Evolutionary conservation across 2,329 filamentous ascomycete species (phyloP).

Genomic region (Ceratocystis colombiana): DNA sequence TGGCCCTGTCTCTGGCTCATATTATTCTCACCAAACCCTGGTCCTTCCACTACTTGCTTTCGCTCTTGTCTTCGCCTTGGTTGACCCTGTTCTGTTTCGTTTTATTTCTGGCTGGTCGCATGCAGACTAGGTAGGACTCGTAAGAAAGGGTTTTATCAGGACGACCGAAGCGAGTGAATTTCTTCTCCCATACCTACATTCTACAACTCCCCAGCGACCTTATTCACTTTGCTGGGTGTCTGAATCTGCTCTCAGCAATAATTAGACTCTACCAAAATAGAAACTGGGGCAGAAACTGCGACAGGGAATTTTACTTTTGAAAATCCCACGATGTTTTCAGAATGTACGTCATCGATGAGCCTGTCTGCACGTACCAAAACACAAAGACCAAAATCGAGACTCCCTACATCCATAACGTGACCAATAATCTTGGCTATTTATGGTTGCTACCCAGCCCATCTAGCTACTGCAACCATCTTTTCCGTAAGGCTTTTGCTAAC

Average conservation of each 20-base stretch:
- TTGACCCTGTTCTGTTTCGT: conserved; percentile 12
- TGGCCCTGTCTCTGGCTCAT: not conserved
- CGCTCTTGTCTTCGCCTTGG: not conserved
- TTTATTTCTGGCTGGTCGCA: conserved; percentile 5
- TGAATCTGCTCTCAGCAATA: not conserved
- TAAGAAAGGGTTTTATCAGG: not conserved
- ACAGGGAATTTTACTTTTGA: not conserved
- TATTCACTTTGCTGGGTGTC: not conserved
- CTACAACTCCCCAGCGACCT: not conserved
- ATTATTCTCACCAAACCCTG: conserved; percentile 2
- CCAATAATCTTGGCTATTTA: conserved; percentile 19
- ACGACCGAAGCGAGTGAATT: conserved; percentile 8
- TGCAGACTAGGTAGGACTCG: not conserved
- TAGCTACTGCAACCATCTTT: not conserved
- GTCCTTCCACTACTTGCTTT: not conserved
- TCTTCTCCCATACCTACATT: not conserved
- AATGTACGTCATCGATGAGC: conserved; percentile 55
- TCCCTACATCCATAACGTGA: conserved; percentile 17
- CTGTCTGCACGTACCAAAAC: not conserved
- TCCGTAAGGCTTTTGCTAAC: not conserved
- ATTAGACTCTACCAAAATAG: not conserved
- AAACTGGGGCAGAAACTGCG: conserved; percentile 4
- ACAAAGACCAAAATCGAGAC: not conserved
- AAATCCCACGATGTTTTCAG: conserved; percentile 46
- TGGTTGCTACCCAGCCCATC: not conserved